phyloP scores from a whole-genome alignment of 2,329 filamentous ascomycete species.

The Xylaria hypoxylon region DNA sequence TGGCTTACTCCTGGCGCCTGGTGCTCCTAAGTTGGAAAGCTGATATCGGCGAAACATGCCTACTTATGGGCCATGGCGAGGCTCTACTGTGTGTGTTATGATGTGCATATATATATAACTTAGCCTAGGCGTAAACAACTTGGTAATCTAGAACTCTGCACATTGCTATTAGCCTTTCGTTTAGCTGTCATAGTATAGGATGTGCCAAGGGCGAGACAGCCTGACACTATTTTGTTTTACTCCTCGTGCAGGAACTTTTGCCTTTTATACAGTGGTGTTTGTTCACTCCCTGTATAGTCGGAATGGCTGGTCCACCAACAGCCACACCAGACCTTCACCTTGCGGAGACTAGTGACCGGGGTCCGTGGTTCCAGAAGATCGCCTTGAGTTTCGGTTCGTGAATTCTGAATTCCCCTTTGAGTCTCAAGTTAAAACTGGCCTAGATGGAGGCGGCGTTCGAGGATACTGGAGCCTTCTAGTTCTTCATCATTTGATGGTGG shows the following conservation, averaged over 20 bases:
- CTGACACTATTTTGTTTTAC: neutral
- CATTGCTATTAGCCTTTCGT: neutral
- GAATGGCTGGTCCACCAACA: neutral
- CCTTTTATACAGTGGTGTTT: neutral
- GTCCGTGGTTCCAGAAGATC: slow-evolving; percentile 17
- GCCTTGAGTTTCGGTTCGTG: slow-evolving; percentile 22
- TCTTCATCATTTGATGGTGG: slow-evolving; percentile 23
- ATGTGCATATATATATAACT: slow-evolving; percentile 1
- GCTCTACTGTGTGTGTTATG: slow-evolving; percentile 1
- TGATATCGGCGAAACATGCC: too few species aligned
- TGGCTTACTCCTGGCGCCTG: neutral
- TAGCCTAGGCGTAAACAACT: neutral
- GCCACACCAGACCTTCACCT: neutral
- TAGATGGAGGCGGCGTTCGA: slow-evolving; percentile 15
- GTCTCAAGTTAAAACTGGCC: neutral
- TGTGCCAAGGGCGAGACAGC: neutral
- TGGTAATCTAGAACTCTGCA: neutral
- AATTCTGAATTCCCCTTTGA: neutral
- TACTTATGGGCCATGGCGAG: slow-evolving; percentile 2
- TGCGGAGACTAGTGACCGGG: neutral
- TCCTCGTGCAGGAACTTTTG: neutral
- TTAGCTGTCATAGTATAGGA: neutral
- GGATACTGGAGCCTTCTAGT: slow-evolving; percentile 28
- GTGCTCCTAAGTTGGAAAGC: neutral
- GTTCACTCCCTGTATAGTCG: neutral